phyloP scores from a whole-genome alignment of 2,329 filamentous ascomycete species.

The Colletotrichum euphorbiae region DNA sequence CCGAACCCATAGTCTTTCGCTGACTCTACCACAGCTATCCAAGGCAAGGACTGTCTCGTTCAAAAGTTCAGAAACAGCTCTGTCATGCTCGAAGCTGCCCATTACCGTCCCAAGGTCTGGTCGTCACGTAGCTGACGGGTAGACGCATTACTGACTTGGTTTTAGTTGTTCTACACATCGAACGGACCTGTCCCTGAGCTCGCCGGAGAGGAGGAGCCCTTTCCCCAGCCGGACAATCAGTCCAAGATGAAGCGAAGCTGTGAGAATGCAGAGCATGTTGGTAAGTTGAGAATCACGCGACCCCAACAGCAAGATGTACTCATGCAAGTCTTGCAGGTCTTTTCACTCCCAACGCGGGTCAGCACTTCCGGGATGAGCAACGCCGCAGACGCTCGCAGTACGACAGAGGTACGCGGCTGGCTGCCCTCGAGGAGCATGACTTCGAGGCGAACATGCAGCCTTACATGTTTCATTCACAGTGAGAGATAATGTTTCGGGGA shows the following conservation, averaged over 20 bases:
- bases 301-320: not conserved
- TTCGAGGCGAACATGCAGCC: slow-evolving; percentile 58
- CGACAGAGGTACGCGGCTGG: slow-evolving; percentile 82
- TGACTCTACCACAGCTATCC: slow-evolving; percentile 73
- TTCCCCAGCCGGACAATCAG: slow-evolving; percentile 84
- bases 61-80: slow-evolving; percentile 98
- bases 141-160: slow-evolving; percentile 10
- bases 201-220: slow-evolving; percentile 78
- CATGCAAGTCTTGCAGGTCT: slow-evolving; percentile 64
- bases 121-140: not conserved
- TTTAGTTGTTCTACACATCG: slow-evolving; percentile 64
- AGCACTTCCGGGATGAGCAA: slow-evolving; percentile 80
- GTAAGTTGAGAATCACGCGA: slow-evolving; percentile 58
- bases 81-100: slow-evolving; percentile 87
- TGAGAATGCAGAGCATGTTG: slow-evolving; percentile 87
- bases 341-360: slow-evolving; percentile 82
- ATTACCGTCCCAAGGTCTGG: slow-evolving; percentile 84
- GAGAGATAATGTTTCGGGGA: slow-evolving; percentile 32
- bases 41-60: slow-evolving; percentile 89
- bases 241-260: slow-evolving; percentile 89
- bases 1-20: not conserved
- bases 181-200: slow-evolving; percentile 61
- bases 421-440: slow-evolving; percentile 73
- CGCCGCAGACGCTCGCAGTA: slow-evolving; percentile 81
- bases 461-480: slow-evolving; percentile 41